Evolutionary conservation across 2,329 filamentous ascomycete genomes (phyloP).

Genomic region (Aureobasidium sp.): DNA sequence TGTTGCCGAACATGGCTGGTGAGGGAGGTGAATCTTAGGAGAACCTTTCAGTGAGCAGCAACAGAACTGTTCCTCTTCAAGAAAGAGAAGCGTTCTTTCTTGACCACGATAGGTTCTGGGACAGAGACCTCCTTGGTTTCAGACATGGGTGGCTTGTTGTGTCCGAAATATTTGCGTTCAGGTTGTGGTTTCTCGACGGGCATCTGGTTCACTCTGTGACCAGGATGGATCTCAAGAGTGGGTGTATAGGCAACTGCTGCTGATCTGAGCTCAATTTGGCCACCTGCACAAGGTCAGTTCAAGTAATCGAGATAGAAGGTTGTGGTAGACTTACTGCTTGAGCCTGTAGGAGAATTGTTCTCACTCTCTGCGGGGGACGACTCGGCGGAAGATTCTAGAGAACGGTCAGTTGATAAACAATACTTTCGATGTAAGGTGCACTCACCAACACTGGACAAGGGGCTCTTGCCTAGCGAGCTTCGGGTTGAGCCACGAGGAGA

Average conservation of each 20-base stretch:
- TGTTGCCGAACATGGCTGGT: background rate
- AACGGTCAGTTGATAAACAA: background rate
- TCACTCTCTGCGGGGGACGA: conserved; percentile 14
- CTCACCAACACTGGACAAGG: conserved; percentile 14
- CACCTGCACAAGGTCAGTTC: background rate
- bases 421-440: background rate
- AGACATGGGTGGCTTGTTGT: conserved; percentile 4
- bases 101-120: background rate
- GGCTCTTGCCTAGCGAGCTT: conserved; percentile 12
- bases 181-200: background rate
- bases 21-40: background rate
- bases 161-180: conserved; percentile 11
- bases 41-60: conserved; percentile 12
- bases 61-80: conserved; percentile 13
- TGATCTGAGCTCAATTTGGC: conserved; percentile 10
- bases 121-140: background rate
- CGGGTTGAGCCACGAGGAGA: conserved; percentile 4
- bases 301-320: background rate
- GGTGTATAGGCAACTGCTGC: background rate
- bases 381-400: conserved; percentile 3
- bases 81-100: conserved; percentile 16
- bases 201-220: conserved; percentile 3
- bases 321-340: background rate
- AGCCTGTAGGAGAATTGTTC: conserved; percentile 9
- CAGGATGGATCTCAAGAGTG: background rate